Base-by-base conservation (phyloP, 257 asterid genomes). In the Nicotiana noctiflora region DNA sequence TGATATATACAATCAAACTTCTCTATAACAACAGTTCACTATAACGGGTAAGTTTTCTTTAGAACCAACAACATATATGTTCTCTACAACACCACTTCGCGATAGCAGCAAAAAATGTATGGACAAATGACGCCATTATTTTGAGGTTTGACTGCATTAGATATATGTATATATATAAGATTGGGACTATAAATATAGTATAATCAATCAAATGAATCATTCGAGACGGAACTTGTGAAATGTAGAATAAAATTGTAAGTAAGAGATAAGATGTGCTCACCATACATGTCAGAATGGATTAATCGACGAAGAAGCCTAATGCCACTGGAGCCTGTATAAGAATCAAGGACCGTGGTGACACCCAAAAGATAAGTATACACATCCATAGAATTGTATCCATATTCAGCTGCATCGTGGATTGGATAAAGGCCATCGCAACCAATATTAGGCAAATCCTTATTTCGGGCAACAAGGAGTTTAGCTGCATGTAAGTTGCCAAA, bases 381-480 rank as follows among this genome's bases (percentile, higher is more conserved):
- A 63, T 85, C 86, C 5, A 65, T 40, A 32, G 75, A 65, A 80
- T 82, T 80, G 72, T 88, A 86, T 4, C 86, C 89, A 77, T 70
- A 80, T 25, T 80, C 79, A 51, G 89, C 89, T 44, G 90, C 90
- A 53, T 76, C 79, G 72, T 88, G 90, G 77, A 88, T 84, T 68
- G 90, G 87, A 19, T 82, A 65, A 8, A 77, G 27, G 31, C 53
- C 53, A 6, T 82, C 5, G 3, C 49, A 40, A 40, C 49, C 75
- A 55, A 88, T 53, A 52, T 84, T 76, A 32, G 89, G 82, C 51
- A 88, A 75, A 65, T 40, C 46, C 11, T 40, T 40, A 40, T 40
- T 40, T 40, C 49, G 49, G 11, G 49, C 49, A 1, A 40, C 49
- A 40, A 40, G 76, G n/a, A 80, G 12, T 63, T 80, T 81, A 18